Evolutionary conservation across 2,329 filamentous ascomycete species (phyloP).

Genomic region (Sarocladium strictum): DNA sequence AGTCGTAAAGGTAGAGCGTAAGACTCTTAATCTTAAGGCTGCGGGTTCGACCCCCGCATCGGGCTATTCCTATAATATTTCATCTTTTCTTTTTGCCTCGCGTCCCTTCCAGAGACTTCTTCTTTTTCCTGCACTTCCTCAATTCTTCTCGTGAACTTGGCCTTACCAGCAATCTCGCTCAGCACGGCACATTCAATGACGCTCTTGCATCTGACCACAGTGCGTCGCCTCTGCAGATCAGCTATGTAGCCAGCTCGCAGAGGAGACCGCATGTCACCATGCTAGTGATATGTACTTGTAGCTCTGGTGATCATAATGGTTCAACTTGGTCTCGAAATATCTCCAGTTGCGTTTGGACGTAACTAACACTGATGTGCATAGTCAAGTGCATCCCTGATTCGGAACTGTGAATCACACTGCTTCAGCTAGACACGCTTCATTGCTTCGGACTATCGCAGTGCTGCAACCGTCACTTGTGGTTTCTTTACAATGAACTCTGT

Average conservation of each 20-base stretch:
- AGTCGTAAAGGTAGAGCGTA: too few relatives aligned
- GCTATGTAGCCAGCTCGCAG: neutral
- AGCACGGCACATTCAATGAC: neutral
- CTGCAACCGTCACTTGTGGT: too few relatives aligned
- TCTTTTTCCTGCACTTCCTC: neutral
- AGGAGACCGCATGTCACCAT: neutral
- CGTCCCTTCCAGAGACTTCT: slow-evolving; percentile 11
- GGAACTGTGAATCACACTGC: neutral
- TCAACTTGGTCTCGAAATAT: neutral
- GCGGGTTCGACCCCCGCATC: slow-evolving; percentile 44
- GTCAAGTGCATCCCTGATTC: neutral
- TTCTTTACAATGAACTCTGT: too few relatives aligned
- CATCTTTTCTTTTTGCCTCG: too few relatives aligned
- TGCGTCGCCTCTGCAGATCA: neutral
- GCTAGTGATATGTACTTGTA: neutral
- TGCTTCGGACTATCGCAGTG: neutral
- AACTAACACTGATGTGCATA: neutral
- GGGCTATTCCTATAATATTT: slow-evolving; percentile 34
- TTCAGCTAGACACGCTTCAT: neutral
- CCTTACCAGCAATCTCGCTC: neutral
- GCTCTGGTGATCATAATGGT: neutral
- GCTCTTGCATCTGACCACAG: neutral
- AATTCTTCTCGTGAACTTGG: neutral
- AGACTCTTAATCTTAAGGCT: slow-evolving; percentile 57
- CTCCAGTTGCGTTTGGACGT: neutral